Base-by-base conservation (phyloP, 2,329 filamentous ascomycete genomes). In the Conoideocrella luteorostrata region DNA sequence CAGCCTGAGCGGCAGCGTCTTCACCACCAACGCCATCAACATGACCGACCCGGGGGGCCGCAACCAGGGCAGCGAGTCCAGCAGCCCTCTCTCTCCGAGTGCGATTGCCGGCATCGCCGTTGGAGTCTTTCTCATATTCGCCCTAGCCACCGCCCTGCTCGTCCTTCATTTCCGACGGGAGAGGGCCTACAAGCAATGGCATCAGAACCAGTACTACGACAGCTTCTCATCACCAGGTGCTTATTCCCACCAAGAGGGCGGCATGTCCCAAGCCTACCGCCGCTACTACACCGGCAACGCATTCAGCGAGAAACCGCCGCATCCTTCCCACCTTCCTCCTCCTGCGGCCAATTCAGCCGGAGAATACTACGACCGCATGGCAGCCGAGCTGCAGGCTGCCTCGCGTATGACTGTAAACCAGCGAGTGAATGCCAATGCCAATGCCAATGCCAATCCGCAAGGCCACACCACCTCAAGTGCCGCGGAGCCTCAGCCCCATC, bases 91-190 rank as follows among this genome's bases (percentile, higher is more conserved):
- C 54, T 66, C 69, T 0, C 66, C 67, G 0, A 69, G 71, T 2
- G 70, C 71, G n/a, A 73, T 78, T 13, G 70, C 72, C 0, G 76
- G 75, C 15, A 78, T 80, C 36, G 66, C 64, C 0, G 56, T 77
- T 1, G 75, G 71, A 11, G 68, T 64, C 6, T 62, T 62, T 0
- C 58, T 74, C 0, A 53, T 70, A 2, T 55, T 78, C 3, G 26
- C 72, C 5, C 63, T 69, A 1, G 66, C 64, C 3, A 49, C 60
- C 1, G 65, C 56, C 3, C 61, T 80, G 1, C 69, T 78, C 40
- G 51, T 65, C 41, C 48, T 77, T 2, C 70, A 79, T 57, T 72
- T 69, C 51, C 66, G 69, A 7, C 64, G 62, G 17, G 67, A 74
- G 49, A 63, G 63, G 33, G 55, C 56, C 17, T 60, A 60, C 29